Conservation (phyloP, 2,329 filamentous ascomycete species). For the Pseudogymnoascus sp. region DNA sequence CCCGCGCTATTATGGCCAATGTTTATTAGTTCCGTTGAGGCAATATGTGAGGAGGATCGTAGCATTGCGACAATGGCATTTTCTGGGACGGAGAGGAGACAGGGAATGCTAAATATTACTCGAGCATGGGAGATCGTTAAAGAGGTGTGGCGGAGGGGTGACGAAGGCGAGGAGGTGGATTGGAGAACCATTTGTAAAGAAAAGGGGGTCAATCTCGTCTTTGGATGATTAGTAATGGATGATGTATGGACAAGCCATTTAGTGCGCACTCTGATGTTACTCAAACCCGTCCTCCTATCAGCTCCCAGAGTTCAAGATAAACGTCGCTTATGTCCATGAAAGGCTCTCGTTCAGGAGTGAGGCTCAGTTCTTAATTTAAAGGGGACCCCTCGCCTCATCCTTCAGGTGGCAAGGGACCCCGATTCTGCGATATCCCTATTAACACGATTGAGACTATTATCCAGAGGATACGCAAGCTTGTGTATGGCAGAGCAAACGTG, state of each 20-base stretch:
- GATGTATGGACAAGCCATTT: neutral
- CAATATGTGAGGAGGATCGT: slow-evolving; percentile 41
- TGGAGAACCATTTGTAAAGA: slow-evolving; percentile 41
- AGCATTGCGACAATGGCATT: slow-evolving; percentile 45
- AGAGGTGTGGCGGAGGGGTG: slow-evolving; percentile 52
- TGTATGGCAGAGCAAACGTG: no score
- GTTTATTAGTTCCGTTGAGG: slow-evolving; percentile 56
- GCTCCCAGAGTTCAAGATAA: no score
- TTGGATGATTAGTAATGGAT: slow-evolving; percentile 38
- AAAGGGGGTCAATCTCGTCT: slow-evolving; percentile 51
- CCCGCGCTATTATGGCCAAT: slow-evolving; percentile 56
- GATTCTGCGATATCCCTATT: no score
- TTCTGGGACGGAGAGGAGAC: slow-evolving; percentile 43
- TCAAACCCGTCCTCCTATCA: no score
- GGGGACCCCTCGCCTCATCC: no score
- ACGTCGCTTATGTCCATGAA: no score
- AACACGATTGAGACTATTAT: no score
- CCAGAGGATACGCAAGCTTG: no score
- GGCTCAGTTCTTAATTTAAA: no score
- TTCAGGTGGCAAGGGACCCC: no score
- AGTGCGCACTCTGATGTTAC: no score
- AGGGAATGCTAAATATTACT: slow-evolving; percentile 59
- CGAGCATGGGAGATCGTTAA: slow-evolving; percentile 52
- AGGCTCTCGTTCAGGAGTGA: no score
- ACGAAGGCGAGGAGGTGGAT: slow-evolving; percentile 24